Base-by-base conservation (phyloP, 2,329 filamentous ascomycete species). In the Paracoccidioides lutzii region DNA sequence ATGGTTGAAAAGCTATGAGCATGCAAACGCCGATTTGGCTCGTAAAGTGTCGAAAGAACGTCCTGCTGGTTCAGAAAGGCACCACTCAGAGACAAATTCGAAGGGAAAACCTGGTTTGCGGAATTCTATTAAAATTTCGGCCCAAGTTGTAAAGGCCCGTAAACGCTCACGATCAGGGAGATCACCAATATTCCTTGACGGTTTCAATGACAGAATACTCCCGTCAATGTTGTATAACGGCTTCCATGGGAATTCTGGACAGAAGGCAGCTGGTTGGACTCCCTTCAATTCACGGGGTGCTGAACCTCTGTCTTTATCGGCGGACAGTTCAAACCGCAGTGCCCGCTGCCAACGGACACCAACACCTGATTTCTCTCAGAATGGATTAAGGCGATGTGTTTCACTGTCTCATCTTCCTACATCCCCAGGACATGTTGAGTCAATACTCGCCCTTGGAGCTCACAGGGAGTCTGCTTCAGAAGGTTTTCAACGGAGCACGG, bases 1-100 rank as follows among this genome's bases (percentile, higher is more conserved):
- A 9, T 66, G 59, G 43, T 33, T 67, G 22, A 60, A 59, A 48
- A 66, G 64, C 55, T 66, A 66, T 58, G 61, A 64, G 2, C 60
- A 55, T 41, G 54, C 56, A 2, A 59, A 63, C 0, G 64, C 64
- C 10, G 51, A 66, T 58, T 54, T 59, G 2, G 66, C n/a, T n/a
- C n/a, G n/a, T n/a, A n/a, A n/a, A n/a, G n/a, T 67, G 14, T n/a
- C 66, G 62, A 62, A 63, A 67, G 35, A 60, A 62, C 33, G 28
- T 50, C 5, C 33, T 37, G 15, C 12, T 9, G 12, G 10, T 38
- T 28, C 30, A 30, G 14, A n/a, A 45, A 35, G 9, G 3, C 10
- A 12, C 14, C 12, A 28, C 5, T 35, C 28, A 14, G 38, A 37
- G 40, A 12, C 32, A 9, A 35, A 53, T 32, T 33, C n/a, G 15